phyloP scores from a whole-genome alignment of 2,329 filamentous ascomycete species.

The Ambrosiella cleistominuta region DNA sequence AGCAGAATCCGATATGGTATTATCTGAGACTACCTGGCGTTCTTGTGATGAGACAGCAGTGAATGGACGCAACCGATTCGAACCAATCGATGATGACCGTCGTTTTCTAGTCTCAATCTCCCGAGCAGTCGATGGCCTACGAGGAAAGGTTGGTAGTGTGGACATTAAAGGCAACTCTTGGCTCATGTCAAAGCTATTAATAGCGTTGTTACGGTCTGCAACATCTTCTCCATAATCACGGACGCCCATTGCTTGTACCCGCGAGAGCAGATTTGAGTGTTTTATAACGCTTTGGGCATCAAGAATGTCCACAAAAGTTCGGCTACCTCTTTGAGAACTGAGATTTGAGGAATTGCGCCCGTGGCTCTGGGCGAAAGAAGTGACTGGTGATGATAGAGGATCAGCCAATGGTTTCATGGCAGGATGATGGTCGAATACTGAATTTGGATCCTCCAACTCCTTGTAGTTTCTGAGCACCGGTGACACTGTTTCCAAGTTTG shows the following conservation, averaged over 20 bases:
- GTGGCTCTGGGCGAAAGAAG: slow-evolving; percentile 2
- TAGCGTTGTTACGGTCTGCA: slow-evolving; percentile 39
- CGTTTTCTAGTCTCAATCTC: not conserved
- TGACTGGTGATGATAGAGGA: slow-evolving; percentile 1
- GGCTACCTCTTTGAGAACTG: slow-evolving; percentile 8
- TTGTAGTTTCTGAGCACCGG: not conserved
- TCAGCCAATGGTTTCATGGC: slow-evolving; percentile 11
- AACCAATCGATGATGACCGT: not conserved
- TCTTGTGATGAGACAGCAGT: slow-evolving; percentile 7
- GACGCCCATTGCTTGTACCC: slow-evolving; percentile 32
- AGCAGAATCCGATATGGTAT: slow-evolving; percentile 7
- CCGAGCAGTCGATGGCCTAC: slow-evolving; percentile 5
- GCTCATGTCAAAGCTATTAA: slow-evolving; percentile 18
- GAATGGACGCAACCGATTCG: slow-evolving; percentile 1
- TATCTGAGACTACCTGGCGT: not conserved
- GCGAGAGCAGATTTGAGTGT: slow-evolving; percentile 29
- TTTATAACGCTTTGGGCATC: slow-evolving; percentile 38
- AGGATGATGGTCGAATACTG: slow-evolving; percentile 12
- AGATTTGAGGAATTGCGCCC: slow-evolving; percentile 10
- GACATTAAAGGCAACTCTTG: not conserved
- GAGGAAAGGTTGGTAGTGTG: not conserved
- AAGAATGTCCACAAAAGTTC: slow-evolving; percentile 31
- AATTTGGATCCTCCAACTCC: not conserved
- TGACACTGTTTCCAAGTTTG: slow-evolving; percentile 3
- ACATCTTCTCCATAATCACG: slow-evolving; percentile 47